phyloP scores from a whole-genome alignment of 345 rosid species.

The Angophora floribunda region DNA sequence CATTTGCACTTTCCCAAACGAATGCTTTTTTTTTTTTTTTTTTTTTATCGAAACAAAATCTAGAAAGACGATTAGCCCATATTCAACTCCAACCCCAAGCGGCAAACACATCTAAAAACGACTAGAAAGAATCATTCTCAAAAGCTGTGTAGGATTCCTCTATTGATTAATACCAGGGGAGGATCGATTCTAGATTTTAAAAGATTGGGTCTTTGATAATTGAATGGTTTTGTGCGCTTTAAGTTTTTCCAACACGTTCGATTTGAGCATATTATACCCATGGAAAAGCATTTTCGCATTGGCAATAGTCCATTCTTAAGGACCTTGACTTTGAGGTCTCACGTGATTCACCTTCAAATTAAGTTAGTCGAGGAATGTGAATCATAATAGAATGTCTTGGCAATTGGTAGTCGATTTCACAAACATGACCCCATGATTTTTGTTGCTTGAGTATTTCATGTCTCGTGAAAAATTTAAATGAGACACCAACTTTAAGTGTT shows the following conservation, averaged over 20 bases:
- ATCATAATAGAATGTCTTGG: not conserved
- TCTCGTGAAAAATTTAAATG: not conserved
- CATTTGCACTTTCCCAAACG: not conserved
- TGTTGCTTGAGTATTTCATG: not conserved
- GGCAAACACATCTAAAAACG: not conserved
- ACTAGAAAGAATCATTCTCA: not conserved
- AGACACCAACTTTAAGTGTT: not conserved
- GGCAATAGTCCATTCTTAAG: not conserved
- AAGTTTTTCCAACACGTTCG: not conserved
- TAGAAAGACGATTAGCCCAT: not conserved
- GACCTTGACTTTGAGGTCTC: not conserved
- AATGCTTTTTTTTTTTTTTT: not conserved
- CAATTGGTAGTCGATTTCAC: not conserved
- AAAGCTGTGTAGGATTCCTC: not conserved
- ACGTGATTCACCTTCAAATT: not conserved
- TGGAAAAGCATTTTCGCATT: not conserved
- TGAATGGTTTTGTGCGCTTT: not conserved
- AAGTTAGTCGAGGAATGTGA: not conserved
- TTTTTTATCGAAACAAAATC: not conserved
- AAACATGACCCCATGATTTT: not conserved
- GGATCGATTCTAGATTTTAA: not conserved
- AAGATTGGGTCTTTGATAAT: not conserved
- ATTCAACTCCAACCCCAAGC: not conserved
- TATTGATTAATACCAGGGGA: not conserved
- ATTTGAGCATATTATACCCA: not conserved